Evolutionary conservation across 495 filamentous ascomycete genomes (phyloP).

Genomic region (Trichoderma reesei): DNA sequence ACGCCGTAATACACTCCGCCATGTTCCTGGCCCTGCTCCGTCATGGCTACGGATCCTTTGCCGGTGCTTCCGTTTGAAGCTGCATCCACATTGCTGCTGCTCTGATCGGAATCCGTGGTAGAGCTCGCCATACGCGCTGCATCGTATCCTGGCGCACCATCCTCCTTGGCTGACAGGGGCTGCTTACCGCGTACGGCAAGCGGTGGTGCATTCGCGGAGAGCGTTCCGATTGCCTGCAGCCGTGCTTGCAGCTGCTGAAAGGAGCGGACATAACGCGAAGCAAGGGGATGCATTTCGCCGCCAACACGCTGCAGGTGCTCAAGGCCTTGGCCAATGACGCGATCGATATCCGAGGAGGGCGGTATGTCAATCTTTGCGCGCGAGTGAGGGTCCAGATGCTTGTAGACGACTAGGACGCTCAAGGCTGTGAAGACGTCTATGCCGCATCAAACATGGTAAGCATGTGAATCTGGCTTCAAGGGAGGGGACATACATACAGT

Average conservation of each 20-base stretch:
- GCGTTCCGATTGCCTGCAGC: slow-evolving; percentile 3
- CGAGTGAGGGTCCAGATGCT: slow-evolving; percentile 9
- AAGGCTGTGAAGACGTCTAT: slow-evolving; percentile 11
- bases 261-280: slow-evolving; percentile 12
- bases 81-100: background rate
- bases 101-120: background rate
- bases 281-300: slow-evolving; percentile 11
- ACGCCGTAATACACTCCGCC: background rate
- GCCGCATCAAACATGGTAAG: background rate
- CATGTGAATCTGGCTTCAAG: background rate
- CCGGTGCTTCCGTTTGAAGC: background rate
- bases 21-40: background rate
- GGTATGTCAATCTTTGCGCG: slow-evolving; percentile 8
- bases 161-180: background rate
- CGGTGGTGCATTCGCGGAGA: slow-evolving; percentile 5
- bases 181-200: background rate
- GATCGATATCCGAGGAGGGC: background rate
- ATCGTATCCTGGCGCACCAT: background rate
- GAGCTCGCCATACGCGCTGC: background rate
- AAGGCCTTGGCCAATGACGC: slow-evolving; percentile 10
- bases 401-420: slow-evolving; percentile 10
- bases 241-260: slow-evolving; percentile 13
- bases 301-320: slow-evolving; percentile 11
- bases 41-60: background rate
- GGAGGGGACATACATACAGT: slow-evolving; percentile 5